A percentile compares a stretch with the other conserved stretches of the same genome.
Conservation (phyloP, 2,329 filamentous ascomycete genomes). For the Teratosphaeria nubilosa region DNA sequence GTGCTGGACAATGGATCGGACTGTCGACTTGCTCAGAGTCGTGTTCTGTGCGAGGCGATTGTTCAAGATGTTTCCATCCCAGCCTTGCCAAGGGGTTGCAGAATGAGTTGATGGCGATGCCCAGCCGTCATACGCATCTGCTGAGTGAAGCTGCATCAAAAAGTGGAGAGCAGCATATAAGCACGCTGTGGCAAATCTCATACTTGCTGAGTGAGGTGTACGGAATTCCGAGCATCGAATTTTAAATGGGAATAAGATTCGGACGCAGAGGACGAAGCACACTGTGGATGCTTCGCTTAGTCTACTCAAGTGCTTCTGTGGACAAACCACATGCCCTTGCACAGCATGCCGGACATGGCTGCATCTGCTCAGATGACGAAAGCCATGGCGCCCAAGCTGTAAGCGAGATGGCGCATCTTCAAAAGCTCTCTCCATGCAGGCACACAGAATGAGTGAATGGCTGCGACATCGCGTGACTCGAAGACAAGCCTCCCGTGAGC, state of each 20-base stretch:
- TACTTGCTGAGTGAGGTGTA: not conserved
- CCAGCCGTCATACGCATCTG: too few species aligned
- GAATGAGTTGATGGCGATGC: too few species aligned
- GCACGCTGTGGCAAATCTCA: not conserved
- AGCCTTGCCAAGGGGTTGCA: too few species aligned
- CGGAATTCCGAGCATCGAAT: not conserved
- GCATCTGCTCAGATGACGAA: too few species aligned
- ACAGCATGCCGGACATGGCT: not conserved
- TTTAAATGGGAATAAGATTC: not conserved
- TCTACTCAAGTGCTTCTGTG: not conserved
- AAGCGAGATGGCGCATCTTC: too few species aligned
- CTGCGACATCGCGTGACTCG: too few species aligned
- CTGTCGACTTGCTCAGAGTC: not conserved
- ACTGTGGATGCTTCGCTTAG: not conserved
- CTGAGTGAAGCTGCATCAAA: not conserved
- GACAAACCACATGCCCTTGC: not conserved
- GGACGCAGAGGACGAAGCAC: not conserved
- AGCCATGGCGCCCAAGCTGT: too few species aligned
- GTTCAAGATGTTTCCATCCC: too few species aligned
- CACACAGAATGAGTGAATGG: too few species aligned
- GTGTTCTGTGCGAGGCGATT: not conserved
- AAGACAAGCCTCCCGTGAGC: too few species aligned
- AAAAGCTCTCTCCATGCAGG: not conserved
- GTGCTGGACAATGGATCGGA: not conserved
- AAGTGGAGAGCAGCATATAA: not conserved